Evolutionary conservation across 169 alveolate genomes (phyloP), one percentile per base, ranked within the genome.

Genomic region (Cryptosporidium sp.): DNA sequence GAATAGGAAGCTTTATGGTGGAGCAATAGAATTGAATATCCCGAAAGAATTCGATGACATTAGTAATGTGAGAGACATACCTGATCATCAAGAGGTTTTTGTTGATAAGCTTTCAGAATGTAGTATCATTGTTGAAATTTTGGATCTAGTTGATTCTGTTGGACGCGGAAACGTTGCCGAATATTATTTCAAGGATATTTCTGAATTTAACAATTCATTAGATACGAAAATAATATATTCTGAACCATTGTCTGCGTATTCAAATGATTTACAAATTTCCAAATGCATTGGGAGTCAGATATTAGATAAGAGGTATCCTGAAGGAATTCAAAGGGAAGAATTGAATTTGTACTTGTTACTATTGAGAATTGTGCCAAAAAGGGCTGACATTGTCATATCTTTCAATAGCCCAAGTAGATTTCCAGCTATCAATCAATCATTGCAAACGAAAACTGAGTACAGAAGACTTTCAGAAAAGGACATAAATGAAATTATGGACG

Each of bases 51-150:
- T 80, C 62, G 75, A 62, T 80, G 80, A 80, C 62, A 21, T 80
- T 37, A 80, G 89, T 62, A 62, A 80, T 41, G 59, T 80, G 41
- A 80, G 89, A 48, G 89, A 62, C 16, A 61, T 80, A 62, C 89
- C 89, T 10, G 75, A 65, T 62, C 65, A 80, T 62, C 89, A 80
- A 39, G 89, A 80, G 26, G 89, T 80, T 21, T 80, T 80, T 80
- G 89, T 80, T 62, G 89, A 80, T 35, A 29, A n/a, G 6, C 10
- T 31, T 41, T 80, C 89, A 9, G 89, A 80, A 62, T 43, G 89
- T 67, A 80, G 89, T 37, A 80, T 80, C 3, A 80, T 80, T 43
- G 55, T 80, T 23, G 89, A 80, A 48, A 29, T 80, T n/a, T 67
- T 80, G 70, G 80, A 80, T 41, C 29, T 21, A n/a, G 12, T 61